Conservation (phyloP, 768 basidiomycete genomes). For the Clathrus columnatus region DNA sequence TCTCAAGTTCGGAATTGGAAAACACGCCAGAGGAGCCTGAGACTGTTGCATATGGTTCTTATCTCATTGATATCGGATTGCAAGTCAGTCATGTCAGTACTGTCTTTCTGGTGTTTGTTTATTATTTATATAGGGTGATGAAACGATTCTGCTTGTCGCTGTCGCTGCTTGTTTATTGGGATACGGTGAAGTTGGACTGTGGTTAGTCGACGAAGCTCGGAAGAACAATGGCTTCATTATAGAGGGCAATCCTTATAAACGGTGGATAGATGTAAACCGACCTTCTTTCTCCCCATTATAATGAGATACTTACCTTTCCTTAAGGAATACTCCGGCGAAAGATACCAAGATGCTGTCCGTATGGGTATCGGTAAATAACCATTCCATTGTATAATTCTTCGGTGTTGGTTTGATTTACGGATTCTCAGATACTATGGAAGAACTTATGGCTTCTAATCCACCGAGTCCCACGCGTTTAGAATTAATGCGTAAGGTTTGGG, state of each 20-base stretch:
- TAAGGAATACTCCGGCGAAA: conserved; percentile 61
- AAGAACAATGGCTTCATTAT: conserved; percentile 43
- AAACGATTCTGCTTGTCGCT: conserved; percentile 65
- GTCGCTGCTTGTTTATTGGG: conserved; percentile 81
- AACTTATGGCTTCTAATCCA: conserved; percentile 47
- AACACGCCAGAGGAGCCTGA: conserved; percentile 55
- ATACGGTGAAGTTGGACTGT: conserved; percentile 86
- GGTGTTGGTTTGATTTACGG: background rate
- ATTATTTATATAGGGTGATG: conserved; percentile 44
- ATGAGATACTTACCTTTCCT: conserved; percentile 22
- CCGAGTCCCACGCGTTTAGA: conserved; percentile 50
- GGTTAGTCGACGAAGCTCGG: conserved; percentile 56
- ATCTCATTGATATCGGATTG: conserved; percentile 69
- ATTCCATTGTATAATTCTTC: background rate
- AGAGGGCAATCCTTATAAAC: conserved; percentile 64
- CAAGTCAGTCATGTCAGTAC: conserved; percentile 31
- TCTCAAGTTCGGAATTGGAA: conserved; percentile 52
- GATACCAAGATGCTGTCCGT: conserved; percentile 65
- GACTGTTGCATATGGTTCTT: conserved; percentile 82
- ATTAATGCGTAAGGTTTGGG: conserved; percentile 68
- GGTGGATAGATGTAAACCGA: conserved; percentile 47
- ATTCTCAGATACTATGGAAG: conserved; percentile 65
- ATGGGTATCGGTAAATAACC: conserved; percentile 59
- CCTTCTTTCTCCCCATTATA: background rate
- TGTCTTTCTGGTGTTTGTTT: background rate